phyloP scores from a whole-genome alignment of 768 basidiomycete genomes.

The Peribolospora kevripleyi region DNA sequence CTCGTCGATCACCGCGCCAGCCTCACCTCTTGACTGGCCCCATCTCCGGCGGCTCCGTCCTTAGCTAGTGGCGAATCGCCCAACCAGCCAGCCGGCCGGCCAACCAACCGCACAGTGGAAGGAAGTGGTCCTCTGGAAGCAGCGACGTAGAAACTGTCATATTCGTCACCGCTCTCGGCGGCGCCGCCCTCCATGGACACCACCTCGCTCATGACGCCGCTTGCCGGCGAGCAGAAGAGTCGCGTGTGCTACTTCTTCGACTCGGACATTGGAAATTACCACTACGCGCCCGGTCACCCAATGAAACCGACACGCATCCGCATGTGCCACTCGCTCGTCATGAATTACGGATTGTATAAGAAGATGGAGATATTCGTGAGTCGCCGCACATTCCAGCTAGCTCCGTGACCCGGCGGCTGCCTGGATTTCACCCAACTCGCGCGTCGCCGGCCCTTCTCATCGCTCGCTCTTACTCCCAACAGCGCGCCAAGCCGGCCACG shows the following conservation, averaged over 20 bases:
- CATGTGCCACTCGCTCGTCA: constrained; percentile 97
- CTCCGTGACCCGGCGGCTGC: not conserved
- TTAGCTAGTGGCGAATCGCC: too few species aligned
- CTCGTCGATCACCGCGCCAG: too few species aligned
- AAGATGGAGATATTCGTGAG: constrained; percentile 99
- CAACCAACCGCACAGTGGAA: too few species aligned
- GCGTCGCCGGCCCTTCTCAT: too few species aligned
- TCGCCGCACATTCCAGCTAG: constrained; percentile 4
- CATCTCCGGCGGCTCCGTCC: too few species aligned
- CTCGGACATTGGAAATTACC: constrained; percentile 95
- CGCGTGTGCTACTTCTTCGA: constrained; percentile 89
- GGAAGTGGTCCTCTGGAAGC: too few species aligned
- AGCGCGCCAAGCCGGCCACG: constrained; percentile 98
- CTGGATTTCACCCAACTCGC: not conserved
- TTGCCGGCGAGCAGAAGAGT: constrained; percentile 7
- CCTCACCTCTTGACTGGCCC: too few species aligned
- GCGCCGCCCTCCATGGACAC: too few species aligned
- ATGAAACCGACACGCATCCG: constrained; percentile 50
- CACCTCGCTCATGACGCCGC: not conserved
- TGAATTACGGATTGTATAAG: constrained; percentile 98
- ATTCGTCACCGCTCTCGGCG: too few species aligned
- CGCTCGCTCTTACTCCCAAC: not conserved
- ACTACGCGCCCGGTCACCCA: constrained; percentile 96
- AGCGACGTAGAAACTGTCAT: too few species aligned
- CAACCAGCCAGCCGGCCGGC: too few species aligned